Conservation (phyloP, 2,329 filamentous ascomycete genomes). For the Fusarium sp. region DNA sequence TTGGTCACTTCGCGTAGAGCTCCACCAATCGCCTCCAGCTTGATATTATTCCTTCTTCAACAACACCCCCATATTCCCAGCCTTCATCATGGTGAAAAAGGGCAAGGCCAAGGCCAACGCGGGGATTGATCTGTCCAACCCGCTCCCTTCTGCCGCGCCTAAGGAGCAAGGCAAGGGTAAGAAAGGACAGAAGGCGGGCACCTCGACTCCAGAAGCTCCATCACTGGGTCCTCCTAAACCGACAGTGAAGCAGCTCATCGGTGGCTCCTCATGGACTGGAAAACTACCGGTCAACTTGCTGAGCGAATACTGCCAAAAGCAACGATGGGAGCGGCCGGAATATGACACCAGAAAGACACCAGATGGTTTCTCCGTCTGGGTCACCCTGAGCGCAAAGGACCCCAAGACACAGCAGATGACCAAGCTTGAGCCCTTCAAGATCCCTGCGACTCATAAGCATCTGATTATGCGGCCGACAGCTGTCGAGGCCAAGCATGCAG, state of each 20-base stretch:
- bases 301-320: constrained; percentile 94
- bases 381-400: constrained; percentile 81
- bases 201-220: constrained; percentile 47
- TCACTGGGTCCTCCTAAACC: constrained; percentile 65
- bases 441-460: constrained; percentile 81
- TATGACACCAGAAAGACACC: constrained; percentile 83
- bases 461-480: constrained; percentile 81
- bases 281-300: constrained; percentile 95
- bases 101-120: constrained; percentile 61
- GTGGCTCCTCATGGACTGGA: constrained; percentile 95
- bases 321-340: constrained; percentile 94
- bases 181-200: constrained; percentile 51
- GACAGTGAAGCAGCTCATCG: constrained; percentile 84
- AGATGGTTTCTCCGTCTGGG: constrained; percentile 82
- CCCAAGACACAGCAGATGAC: constrained; percentile 84
- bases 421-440: constrained; percentile 82
- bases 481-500: constrained; percentile 92
- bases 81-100: constrained; percentile 61
- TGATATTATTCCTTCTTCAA: constrained; percentile 20
- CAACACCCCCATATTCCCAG: constrained; percentile 7
- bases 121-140: constrained; percentile 40
- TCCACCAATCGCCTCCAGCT: constrained; percentile 28
- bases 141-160: constrained; percentile 50
- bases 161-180: constrained; percentile 61
- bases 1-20: constrained; percentile 16